Evolutionary conservation across 2,329 filamentous ascomycete species (phyloP).

Genomic region (Trichoderma polysporum): DNA sequence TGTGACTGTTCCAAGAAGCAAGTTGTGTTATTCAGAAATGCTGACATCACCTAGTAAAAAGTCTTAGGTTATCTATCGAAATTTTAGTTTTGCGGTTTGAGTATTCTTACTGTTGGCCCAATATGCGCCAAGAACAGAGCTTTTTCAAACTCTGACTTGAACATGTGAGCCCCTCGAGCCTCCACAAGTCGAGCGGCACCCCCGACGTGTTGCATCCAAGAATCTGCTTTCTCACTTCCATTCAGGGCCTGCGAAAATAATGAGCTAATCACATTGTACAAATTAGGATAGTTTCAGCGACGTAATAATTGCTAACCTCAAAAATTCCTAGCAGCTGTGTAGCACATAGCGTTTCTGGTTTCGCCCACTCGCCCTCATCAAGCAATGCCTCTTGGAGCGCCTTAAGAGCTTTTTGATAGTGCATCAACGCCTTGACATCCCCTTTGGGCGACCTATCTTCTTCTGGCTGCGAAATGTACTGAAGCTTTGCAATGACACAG

Average conservation of each 20-base stretch:
- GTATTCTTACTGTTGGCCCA: constrained; percentile 1
- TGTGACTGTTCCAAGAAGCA: constrained; percentile 5
- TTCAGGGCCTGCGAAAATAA: not conserved
- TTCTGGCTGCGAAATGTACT: not conserved
- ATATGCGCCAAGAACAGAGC: constrained; percentile 10
- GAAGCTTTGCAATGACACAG: constrained; percentile 11
- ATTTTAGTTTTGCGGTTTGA: not conserved
- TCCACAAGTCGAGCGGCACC: constrained; percentile 10
- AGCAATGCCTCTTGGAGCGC: constrained; percentile 2
- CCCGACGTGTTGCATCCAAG: constrained; percentile 6
- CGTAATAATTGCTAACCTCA: not conserved
- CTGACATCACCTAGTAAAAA: not conserved
- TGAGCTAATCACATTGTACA: not conserved
- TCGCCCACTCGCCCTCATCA: constrained; percentile 5
- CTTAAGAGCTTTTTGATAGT: constrained; percentile 13
- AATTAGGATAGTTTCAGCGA: too few species aligned
- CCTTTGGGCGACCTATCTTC: not conserved
- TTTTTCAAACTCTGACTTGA: constrained; percentile 11
- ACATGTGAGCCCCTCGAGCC: constrained; percentile 14
- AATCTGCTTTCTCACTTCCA: not conserved
- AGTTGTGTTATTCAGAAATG: constrained; percentile 2
- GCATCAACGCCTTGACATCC: not conserved
- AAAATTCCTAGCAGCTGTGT: constrained; percentile 1
- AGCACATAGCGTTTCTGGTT: constrained; percentile 1
- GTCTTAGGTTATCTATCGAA: too few species aligned